Percentiles rank a stretch among this genome's conserved stretches.
phyloP scores from a whole-genome alignment of 345 rosid species.

The Eucalyptus pauciflora region DNA sequence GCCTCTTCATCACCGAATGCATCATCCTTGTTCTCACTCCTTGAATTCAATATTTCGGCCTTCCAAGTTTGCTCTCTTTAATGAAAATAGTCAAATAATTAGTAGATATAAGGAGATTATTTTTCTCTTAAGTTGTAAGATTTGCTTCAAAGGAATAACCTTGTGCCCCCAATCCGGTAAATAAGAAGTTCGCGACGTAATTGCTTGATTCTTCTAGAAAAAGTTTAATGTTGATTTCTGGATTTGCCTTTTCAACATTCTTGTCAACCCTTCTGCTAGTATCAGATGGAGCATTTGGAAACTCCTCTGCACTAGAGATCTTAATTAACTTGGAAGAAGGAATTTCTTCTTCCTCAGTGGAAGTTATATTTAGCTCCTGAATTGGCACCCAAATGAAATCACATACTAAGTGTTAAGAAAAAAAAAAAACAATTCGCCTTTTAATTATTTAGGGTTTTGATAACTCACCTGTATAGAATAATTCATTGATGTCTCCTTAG shows the following conservation, averaged over 20 bases:
- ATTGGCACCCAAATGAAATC: neutral
- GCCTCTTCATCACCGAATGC: neutral
- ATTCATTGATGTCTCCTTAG: neutral
- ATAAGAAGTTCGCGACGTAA: neutral
- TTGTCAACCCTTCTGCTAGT: neutral
- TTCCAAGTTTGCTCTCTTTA: no score
- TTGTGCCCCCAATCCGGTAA: neutral
- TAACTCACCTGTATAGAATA: neutral
- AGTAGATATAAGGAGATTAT: neutral
- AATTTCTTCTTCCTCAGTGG: neutral
- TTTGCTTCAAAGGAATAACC: neutral
- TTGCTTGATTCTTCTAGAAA: neutral
- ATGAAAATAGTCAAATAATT: neutral
- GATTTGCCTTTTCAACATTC: neutral
- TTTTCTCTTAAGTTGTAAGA: neutral
- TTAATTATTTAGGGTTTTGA: neutral
- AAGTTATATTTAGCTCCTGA: neutral
- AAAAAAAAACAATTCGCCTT: neutral
- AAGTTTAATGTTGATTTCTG: fast-evolving
- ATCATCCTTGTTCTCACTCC: neutral
- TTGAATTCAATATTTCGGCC: neutral
- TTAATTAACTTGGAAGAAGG: neutral
- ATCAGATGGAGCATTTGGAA: neutral
- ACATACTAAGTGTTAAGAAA: neutral
- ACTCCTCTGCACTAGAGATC: neutral